phyloP scores from a whole-genome alignment of 2,329 filamentous ascomycete species.

The Aspergillus texensis region DNA sequence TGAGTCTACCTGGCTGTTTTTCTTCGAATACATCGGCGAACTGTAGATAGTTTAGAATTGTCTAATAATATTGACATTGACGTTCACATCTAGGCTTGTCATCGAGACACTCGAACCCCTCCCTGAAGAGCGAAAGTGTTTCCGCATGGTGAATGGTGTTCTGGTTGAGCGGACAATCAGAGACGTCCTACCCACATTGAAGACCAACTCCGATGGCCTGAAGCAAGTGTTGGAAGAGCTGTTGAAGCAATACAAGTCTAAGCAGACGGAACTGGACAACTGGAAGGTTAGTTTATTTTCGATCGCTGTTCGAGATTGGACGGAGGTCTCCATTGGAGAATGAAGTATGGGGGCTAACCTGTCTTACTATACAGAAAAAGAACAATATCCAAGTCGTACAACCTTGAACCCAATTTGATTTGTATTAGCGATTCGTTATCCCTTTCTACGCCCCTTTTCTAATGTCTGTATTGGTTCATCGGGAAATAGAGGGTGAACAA shows the following conservation, averaged over 20 bases:
- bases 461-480: neutral
- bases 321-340: neutral
- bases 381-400: conserved; percentile 54
- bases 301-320: no score
- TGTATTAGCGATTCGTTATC: conserved; percentile 3
- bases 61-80: conserved; percentile 20
- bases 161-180: conserved; percentile 91
- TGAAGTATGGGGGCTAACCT: conserved; percentile 5
- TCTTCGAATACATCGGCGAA: neutral
- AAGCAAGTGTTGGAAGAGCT: conserved; percentile 93
- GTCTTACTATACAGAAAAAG: conserved; percentile 44
- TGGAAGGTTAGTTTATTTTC: conserved; percentile 75
- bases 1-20: conserved; percentile 53
- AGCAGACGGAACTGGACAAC: conserved; percentile 93
- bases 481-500: neutral
- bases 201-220: conserved; percentile 91
- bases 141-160: conserved; percentile 97
- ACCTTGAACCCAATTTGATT: conserved; percentile 27
- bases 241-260: conserved; percentile 92
- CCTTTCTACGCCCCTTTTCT: neutral
- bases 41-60: neutral
- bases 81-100: conserved; percentile 68
- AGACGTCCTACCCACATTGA: conserved; percentile 86
- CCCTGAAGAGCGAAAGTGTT: conserved; percentile 86
- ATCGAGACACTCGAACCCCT: conserved; percentile 88